Percentiles rank a stretch among this genome's conserved stretches.
phyloP scores from a whole-genome alignment of 2,329 filamentous ascomycete genomes.

The Cadophora malorum region DNA sequence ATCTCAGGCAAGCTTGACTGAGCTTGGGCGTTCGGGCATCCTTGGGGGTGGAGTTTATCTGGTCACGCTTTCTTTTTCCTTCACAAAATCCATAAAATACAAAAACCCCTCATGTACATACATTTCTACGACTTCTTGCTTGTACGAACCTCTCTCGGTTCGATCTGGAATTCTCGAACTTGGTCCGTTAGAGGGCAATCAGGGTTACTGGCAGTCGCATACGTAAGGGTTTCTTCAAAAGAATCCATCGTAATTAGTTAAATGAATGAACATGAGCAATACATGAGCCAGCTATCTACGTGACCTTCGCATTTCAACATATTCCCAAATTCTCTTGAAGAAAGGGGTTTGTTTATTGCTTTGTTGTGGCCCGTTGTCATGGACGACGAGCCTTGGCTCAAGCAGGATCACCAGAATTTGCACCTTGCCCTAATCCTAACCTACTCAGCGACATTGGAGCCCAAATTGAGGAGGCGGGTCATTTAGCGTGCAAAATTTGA shows the following conservation, averaged over 20 bases:
- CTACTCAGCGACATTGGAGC: background rate
- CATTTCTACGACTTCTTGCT: background rate
- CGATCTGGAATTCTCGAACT: background rate
- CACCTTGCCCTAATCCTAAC: background rate
- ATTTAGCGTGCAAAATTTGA: background rate
- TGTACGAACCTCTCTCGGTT: background rate
- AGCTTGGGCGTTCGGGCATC: background rate
- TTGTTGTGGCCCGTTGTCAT: background rate
- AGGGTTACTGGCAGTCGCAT: background rate
- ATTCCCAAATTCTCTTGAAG: background rate
- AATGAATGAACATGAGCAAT: background rate
- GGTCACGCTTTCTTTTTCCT: background rate
- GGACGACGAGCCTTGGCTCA: background rate
- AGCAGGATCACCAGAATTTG: background rate
- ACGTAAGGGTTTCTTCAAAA: background rate
- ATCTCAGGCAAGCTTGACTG: background rate
- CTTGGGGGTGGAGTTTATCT: background rate
- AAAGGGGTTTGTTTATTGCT: background rate
- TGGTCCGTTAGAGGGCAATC: background rate
- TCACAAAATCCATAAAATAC: background rate
- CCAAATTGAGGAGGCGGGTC: background rate
- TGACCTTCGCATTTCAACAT: background rate
- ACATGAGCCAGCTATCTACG: background rate
- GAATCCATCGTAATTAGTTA: background rate
- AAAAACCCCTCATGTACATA: background rate